Evolutionary conservation across 2,329 filamentous ascomycete genomes (phyloP), one percentile per base, ranked within the genome.

Genomic region (Monilinia aucupariae): DNA sequence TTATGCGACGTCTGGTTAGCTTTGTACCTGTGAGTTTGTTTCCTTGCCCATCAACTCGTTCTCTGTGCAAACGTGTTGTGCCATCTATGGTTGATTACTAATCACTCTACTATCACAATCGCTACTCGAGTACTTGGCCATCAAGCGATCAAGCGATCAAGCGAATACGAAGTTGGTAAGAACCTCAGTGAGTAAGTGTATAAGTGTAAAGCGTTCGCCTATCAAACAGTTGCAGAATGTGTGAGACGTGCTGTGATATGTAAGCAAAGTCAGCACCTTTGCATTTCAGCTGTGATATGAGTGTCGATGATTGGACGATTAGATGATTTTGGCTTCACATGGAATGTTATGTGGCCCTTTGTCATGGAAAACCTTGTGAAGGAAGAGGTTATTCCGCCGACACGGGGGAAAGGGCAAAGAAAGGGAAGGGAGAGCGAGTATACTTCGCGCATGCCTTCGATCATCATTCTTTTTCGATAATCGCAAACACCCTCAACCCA

Each of bases 1-100:
- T n/a, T n/a, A n/a, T 45, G 17, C 68, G 64, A 45, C 39, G 27
- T 45, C 39, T 34, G 10, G 10, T 37, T 10, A 61, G n/a, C 20
- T 61, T 61, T n/a, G n/a, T 53, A 39, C 34, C 51, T 25, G 22
- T 27, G 15, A 27, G n/a, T 41, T 41, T 41, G 17, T 27, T 54
- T 17, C 39, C 12, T 17, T 48, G 30, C 15, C 34, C 13, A 51
- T 50, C 32, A n/a, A 32, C 12, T 30, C 45, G 34, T 10, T 53
- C 34, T 41, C 45, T 47, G 45, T 5, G 22, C 34, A 17, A 45
- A 32, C 4, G 25, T 45, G 43, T 15, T 45, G 2, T 45, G 5
- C 15, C 22, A 32, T 45, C 22, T 12, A 32, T 45, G 39, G 32
- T 32, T 43, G 37, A 32, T 43, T 55, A 12, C 25, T 55, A 15